Evolutionary conservation across 257 asterid species (phyloP).

Genomic region (Ilex aquifolium): DNA sequence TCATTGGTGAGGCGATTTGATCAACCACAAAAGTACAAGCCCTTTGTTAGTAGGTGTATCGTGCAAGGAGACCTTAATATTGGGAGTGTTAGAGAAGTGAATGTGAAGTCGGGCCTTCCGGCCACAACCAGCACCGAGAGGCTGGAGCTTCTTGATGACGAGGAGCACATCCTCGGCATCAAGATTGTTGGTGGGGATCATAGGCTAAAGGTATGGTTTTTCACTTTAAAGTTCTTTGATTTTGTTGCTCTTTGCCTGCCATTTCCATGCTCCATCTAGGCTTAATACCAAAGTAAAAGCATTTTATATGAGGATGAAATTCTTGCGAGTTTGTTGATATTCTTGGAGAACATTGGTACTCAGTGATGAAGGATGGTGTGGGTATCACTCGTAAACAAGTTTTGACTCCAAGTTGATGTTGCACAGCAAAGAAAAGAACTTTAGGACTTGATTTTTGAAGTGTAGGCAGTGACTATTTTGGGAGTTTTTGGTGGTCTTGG

Average conservation of each 20-base stretch:
- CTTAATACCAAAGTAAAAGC: background rate
- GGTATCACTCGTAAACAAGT: too few relatives aligned
- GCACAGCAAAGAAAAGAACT: too few relatives aligned
- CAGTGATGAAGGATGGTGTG: background rate
- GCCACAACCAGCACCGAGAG: conserved; percentile 94
- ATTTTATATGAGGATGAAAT: background rate
- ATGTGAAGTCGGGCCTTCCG: conserved; percentile 92
- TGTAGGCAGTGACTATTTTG: too few relatives aligned
- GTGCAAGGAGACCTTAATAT: conserved; percentile 60
- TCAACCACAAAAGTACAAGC: conserved; percentile 91
- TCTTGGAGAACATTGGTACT: background rate
- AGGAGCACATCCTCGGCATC: conserved; percentile 72
- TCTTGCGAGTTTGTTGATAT: background rate
- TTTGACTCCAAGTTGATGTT: too few relatives aligned
- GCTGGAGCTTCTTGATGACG: conserved; percentile 78
- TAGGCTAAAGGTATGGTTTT: conserved; percentile 61
- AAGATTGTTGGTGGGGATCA: conserved; percentile 92
- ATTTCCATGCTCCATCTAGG: background rate
- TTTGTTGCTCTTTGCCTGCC: background rate
- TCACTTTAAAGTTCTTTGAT: background rate
- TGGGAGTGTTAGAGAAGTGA: conserved; percentile 88
- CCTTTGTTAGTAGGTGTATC: conserved; percentile 75
- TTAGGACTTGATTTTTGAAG: too few relatives aligned
- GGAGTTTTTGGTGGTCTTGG: too few relatives aligned
- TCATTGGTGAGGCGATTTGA: conserved; percentile 87